Evolutionary conservation across 108 stramenopile genomes (phyloP), one percentile per base, ranked within the genome.

Genomic region (Cyclotella kingstonii): DNA sequence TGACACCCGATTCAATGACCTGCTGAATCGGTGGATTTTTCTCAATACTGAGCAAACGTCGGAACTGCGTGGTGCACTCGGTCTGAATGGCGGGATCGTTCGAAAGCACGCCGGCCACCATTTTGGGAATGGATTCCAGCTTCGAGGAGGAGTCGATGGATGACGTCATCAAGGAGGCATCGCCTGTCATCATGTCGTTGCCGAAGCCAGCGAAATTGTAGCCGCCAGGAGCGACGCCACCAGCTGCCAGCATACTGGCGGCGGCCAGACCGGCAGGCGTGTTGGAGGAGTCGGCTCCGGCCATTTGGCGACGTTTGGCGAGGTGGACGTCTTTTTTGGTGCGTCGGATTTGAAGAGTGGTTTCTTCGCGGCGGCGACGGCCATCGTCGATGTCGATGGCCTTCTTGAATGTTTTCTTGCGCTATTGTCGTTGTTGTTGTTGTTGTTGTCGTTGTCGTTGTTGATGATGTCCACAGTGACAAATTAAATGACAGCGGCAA

Each of bases 11-110:
- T 15, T 98, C 94, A 63, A 98, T 99, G 19, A 99, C 97, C 60
- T 95, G 84, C 26, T 97, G 96, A 68, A 99, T 99, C 14, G 98
- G 98, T 0, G 98, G 98, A 70, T 97, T 94, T 67, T 94, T 93
- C 64, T 99, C 98, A 44, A 97, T 98, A 52, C 87, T 90, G 6
- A 99, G 70, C 33, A 99, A 73, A 2, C 95, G 86, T 48, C 96
- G 91, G 75, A 97, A 98, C 55, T 95, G 90, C 8, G 95, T 96
- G 17, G 97, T 97, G 45, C 90, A 87, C 55, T 95, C 87, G 27
- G 87, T 84, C 68, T 90, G 89, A 7, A 87, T 62, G 5, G 76
- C 61, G 1, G 95, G 87, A 73, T 97, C 95, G 39, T 84, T 77
- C n/a, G 87, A 81, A 80, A 89, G 84, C 28, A 95, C 89, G 31